Evolutionary conservation across 306 rosid species (phyloP).

Genomic region (Ormosia emarginata): DNA sequence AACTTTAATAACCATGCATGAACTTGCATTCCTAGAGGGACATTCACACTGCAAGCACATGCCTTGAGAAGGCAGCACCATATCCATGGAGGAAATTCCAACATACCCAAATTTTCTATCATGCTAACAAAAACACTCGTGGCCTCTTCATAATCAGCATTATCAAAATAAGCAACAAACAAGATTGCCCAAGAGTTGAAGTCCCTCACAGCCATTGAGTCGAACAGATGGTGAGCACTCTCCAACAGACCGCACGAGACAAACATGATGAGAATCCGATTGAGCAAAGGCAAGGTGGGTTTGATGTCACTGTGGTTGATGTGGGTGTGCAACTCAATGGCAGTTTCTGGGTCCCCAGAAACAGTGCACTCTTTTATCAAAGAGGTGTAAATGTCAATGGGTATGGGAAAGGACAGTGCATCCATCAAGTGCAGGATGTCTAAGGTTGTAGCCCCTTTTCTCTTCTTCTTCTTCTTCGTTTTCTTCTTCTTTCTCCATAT

Average conservation of each 20-base stretch:
- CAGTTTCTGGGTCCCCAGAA: slow-evolving; percentile 32
- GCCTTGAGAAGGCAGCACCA: slow-evolving; percentile 43
- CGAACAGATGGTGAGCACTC: slow-evolving; percentile 35
- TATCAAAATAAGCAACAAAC: slow-evolving; percentile 33
- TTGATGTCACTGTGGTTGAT: slow-evolving; percentile 23
- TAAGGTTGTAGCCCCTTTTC: slow-evolving; percentile 24
- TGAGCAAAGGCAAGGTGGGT: slow-evolving; percentile 26
- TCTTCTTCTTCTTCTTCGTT: background rate
- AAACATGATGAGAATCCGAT: slow-evolving; percentile 43
- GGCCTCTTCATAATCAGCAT: slow-evolving; percentile 25
- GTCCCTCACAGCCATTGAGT: slow-evolving; percentile 27
- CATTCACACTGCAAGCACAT: slow-evolving; percentile 36
- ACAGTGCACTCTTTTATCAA: slow-evolving; percentile 46
- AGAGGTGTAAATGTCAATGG: slow-evolving; percentile 46
- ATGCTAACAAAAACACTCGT: slow-evolving; percentile 21
- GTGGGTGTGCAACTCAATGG: slow-evolving; percentile 36
- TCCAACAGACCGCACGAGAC: slow-evolving; percentile 38
- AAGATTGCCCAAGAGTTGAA: slow-evolving; percentile 57
- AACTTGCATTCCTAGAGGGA: slow-evolving; percentile 50
- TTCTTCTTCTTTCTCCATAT: background rate
- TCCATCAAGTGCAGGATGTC: slow-evolving; percentile 52
- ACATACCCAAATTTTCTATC: slow-evolving; percentile 27
- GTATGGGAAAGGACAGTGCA: slow-evolving; percentile 28
- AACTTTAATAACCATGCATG: slow-evolving; percentile 46
- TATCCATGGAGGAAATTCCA: slow-evolving; percentile 44